Evolutionary conservation across 108 stramenopile genomes (phyloP), one percentile per base, ranked within the genome.

Genomic region (Cylindrotheca closterium): DNA sequence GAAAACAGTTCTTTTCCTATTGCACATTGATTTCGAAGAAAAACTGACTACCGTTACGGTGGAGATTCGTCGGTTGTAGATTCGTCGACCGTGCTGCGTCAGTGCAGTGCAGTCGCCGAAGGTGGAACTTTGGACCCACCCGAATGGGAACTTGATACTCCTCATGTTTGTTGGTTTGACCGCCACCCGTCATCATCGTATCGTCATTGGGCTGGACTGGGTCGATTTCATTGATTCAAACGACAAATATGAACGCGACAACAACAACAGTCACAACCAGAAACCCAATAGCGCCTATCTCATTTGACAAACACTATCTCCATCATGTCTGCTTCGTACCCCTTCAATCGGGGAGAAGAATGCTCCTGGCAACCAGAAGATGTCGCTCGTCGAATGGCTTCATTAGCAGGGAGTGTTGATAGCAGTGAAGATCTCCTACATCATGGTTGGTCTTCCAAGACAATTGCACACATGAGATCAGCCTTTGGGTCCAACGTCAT

Each of bases 311-410:
- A n/a, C n/a, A n/a, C n/a, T n/a, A n/a, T n/a, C n/a, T n/a, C n/a
- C n/a, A 46, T n/a, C 5, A 10, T 26, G 17, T 24, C 17, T 8
- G 34, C 63, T 4, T 2, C 53, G 3, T 93, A 93, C 61, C 92
- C 92, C 0, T 93, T 87, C 68, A 68, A 60, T 47, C 79, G 92
- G 19, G 56, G 60, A 23, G 88, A 93, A 65, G 92, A 93, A 85
- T 93, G 92, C 60, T 60, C 81, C 17, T 93, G 92, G 92, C 75
- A 83, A 27, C 82, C 86, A 26, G 87, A 89, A 79, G 92, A 93
- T 62, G 75, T 72, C 19, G 87, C 85, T 2, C 78, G 83, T 17
- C 78, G 81, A 47, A 45, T 93, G 34, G 67, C 77, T 8, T 56
- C 79, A 0, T 73, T 89, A 31, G 34, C 82, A n/a, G 54, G 4